Base-by-base conservation (phyloP, 768 basidiomycete species). In the Macrocybe gigantea region DNA sequence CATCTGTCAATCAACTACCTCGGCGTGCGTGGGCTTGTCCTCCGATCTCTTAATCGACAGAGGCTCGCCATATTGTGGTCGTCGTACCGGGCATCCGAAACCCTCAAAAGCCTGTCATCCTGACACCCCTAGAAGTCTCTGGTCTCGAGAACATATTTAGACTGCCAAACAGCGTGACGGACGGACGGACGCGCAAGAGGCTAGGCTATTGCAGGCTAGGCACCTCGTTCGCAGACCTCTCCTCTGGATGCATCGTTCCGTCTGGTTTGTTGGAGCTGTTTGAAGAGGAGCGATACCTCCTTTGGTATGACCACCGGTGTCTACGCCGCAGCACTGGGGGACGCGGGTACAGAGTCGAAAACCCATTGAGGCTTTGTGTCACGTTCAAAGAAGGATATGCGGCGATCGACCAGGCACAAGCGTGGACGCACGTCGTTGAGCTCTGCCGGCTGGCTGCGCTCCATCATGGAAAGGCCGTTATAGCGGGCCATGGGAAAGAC, bases 21-120 rank as follows among this genome's bases (percentile, higher is more conserved):
- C 11, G 84, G 76, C 9, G 79, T 87, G 10, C 73, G 76, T 7
- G 76, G 75, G 0, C 69, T 87, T 14, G 70, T 71, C 7, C 64
- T 86, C 33, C 75, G 77, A 30, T 67, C 79, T 1, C 67, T 85
- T 22, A 86, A 84, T 51, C 71, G 75, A 29, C 82, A 85, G 60
- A 74, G 84, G 2, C 63, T 77, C 0, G 65, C 62, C 22, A 68
- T 83, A 36, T 70, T 73, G 7, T 86, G 82, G 82, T 55, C 64
- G 6, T 45, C 54, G 1, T 81, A 71, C 56, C 55, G 68, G 35
- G 50, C 49, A 42, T 56, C 62, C 9, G 15, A 32, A 33, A 51
- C 43, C 45, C 32, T 6, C 14, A 32, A 10, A 33, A 51, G 42
- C 45, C 32, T 6, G 45, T 48, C 45, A 47, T 54, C 13, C 62